Base-by-base conservation (phyloP, 2,329 filamentous ascomycete genomes). In the Tricladium varicosporioides region DNA sequence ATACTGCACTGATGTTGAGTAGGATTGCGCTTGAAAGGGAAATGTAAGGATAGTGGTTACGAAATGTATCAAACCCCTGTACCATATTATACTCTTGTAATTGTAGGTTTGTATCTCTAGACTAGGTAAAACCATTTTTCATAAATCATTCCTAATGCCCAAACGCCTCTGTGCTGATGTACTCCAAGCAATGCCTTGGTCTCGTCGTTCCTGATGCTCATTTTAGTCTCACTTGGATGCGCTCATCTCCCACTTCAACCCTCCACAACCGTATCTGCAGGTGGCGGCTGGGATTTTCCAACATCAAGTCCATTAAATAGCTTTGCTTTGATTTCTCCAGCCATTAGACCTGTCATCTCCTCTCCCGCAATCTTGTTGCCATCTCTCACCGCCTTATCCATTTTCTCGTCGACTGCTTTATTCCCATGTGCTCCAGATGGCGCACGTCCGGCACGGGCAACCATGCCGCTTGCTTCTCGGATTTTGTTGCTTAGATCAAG, bases 401-500 rank as follows among this genome's bases (percentile, higher is more conserved):
- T 70, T 48, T 81, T 77, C 63, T 74, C 75, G 57, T 85, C 72
- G 46, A 71, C 66, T 57, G 57, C 53, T 48, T 61, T 67, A 9
- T 53, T 63, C 49, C 53, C 56, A 19, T 43, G 40, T 9, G 60
- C 48, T 13, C 56, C 54, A 9, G 55, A 50, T 9, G 60, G 68
- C 43, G 73, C 66, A 52, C 69, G 71, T 4, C 65, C 64, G n/a
- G 71, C 58, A 27, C 74, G 70, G 59, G 74, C 62, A 45, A 79
- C 67, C 19, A 67, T 62, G 15, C 60, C 57, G 7, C 77, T 83
- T 2, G 85, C 84, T 63, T 91, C 85, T 64, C 81, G 80, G 64
- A 95, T 87, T 76, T 96, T 97, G 63, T 85, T 84, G 43, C 88
- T 88, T 45, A 97, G 79, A 72, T 99, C 94, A 49, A 87, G 78